Conservation (phyloP, 2,329 filamentous ascomycete genomes). For the Xylaria sp. region DNA sequence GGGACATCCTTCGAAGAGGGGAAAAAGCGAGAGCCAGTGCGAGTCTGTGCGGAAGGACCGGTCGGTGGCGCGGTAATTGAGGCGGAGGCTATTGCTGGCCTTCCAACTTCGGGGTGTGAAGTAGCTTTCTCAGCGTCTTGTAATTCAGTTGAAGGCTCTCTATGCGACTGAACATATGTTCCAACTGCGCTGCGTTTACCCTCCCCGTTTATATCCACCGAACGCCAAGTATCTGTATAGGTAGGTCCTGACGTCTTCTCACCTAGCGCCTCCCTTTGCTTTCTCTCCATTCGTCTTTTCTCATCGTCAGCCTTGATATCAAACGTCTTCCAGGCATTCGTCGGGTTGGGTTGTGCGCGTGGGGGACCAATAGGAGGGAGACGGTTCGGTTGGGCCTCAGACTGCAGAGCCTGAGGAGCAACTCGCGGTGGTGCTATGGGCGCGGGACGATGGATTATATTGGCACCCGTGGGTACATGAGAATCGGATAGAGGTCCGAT, state of each 20-base stretch:
- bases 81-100: slow-evolving; percentile 33
- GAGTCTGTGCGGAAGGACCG: slow-evolving; percentile 54
- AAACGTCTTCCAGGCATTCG: slow-evolving; percentile 43
- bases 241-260: slow-evolving; percentile 58
- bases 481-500: slow-evolving; percentile 62
- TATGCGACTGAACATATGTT: slow-evolving; percentile 36
- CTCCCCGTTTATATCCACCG: slow-evolving; percentile 52
- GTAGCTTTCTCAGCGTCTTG: slow-evolving; percentile 34
- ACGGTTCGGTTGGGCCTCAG: slow-evolving; percentile 41
- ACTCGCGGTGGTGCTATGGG: slow-evolving; percentile 56
- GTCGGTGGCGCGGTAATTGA: slow-evolving; percentile 32
- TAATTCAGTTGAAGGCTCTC: slow-evolving; percentile 27
- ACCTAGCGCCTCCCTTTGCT: slow-evolving; percentile 57
- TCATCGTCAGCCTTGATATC: slow-evolving; percentile 57
- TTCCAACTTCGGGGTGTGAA: slow-evolving; percentile 36
- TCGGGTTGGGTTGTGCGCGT: slow-evolving; percentile 32
- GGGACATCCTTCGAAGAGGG: slow-evolving; percentile 63
- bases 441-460: slow-evolving; percentile 55
- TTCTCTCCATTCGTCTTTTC: slow-evolving; percentile 54
- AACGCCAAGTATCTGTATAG: slow-evolving; percentile 67
- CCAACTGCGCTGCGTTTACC: slow-evolving; percentile 52
- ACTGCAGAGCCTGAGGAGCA: slow-evolving; percentile 38
- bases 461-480: slow-evolving; percentile 50
- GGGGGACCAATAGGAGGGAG: slow-evolving; percentile 50
- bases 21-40: slow-evolving; percentile 71